Evolutionary conservation across 1,284 basidiomycete species (phyloP), one percentile per base, ranked within the genome.

Genomic region (Mycena sp.): DNA sequence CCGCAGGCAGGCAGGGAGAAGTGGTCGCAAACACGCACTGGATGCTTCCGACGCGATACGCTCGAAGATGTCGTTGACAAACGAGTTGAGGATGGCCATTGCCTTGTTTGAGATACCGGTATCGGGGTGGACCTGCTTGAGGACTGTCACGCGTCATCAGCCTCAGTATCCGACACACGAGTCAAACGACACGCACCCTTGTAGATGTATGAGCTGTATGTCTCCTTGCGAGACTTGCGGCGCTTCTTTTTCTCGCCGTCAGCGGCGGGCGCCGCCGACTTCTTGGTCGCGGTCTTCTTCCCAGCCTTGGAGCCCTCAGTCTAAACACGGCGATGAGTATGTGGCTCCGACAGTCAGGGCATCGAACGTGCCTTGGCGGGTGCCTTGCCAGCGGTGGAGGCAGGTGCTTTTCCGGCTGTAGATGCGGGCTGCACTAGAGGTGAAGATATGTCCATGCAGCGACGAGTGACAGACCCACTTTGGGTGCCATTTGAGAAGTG

Each of bases 91-190:
- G 74, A 98, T 93, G 61, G 91, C 88, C 95, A 98, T 98, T 43
- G 95, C 95, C 85, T 96, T 98, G 89, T 96, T 97, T 65, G 93
- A 92, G 79, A 97, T 96, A 88, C 96, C 96, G 69, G 94, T 97
- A 77, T 98, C 96, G 61, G 95, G 96, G 84, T 98, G 95, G 65
- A 98, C 95, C 77, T 95, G 93, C 81, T 91, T 95, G 67, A 95
- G 83, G 67, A 94, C 92, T 93, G 64, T 14, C 30, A 58, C 43
- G 67, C 43, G 67, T 58, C n/a, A n/a, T 64, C 55, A 48, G 49
- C 16, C 23, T 54, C 43, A 28, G 29, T 41, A 41, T 41, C 32
- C 10, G 28, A 48, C 41, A 53, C 11, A 32, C 43, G 28, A 30
- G 21, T 14, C 43, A 9, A 30, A 21, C n/a, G 45, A 43, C 19